Evolutionary conservation across 2,329 filamentous ascomycete species (phyloP).

Genomic region (Aspergillus sp.): DNA sequence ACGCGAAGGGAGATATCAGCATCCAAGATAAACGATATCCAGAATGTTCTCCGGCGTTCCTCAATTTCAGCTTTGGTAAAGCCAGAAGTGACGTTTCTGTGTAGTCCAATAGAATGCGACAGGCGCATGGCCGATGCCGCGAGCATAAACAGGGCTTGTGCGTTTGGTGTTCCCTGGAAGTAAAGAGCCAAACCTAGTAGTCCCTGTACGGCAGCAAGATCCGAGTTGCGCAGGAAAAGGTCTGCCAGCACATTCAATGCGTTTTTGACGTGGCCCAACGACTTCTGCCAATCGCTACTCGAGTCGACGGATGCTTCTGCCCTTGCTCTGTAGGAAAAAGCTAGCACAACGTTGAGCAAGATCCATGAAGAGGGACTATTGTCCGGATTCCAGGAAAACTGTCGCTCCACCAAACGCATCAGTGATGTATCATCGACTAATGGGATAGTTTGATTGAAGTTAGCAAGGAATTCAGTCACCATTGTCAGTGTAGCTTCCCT

Average conservation of each 20-base stretch:
- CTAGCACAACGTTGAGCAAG: constrained; percentile 20
- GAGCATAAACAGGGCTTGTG: constrained; percentile 22
- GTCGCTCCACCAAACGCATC: constrained; percentile 10
- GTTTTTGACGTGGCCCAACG: constrained; percentile 19
- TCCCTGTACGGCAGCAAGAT: constrained; percentile 19
- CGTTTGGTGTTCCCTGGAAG: constrained; percentile 23
- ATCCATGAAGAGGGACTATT: constrained; percentile 19
- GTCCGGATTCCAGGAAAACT: constrained; percentile 21
- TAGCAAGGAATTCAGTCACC: constrained; percentile 10
- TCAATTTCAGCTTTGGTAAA: constrained; percentile 13
- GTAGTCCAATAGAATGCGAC: constrained; percentile 21
- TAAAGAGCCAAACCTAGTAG: constrained; percentile 20
- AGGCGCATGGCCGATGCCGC: constrained; percentile 20
- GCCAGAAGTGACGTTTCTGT: constrained; percentile 12
- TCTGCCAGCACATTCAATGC: constrained; percentile 18
- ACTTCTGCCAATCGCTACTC: constrained; percentile 16
- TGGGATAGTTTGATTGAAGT: constrained; percentile 15
- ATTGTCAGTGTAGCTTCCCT: constrained; percentile 10
- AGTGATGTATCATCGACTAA: constrained; percentile 12
- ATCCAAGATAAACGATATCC: constrained; percentile 24
- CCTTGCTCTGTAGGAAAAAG: constrained; percentile 17
- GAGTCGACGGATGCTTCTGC: constrained; percentile 6
- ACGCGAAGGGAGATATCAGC: constrained; percentile 20
- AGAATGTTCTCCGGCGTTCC: constrained; percentile 17
- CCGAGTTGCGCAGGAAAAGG: constrained; percentile 16